Percentiles rank a stretch among this genome's conserved stretches.
Conservation (phyloP, 148 eudicot species). For the Amaranthus palmeri region DNA sequence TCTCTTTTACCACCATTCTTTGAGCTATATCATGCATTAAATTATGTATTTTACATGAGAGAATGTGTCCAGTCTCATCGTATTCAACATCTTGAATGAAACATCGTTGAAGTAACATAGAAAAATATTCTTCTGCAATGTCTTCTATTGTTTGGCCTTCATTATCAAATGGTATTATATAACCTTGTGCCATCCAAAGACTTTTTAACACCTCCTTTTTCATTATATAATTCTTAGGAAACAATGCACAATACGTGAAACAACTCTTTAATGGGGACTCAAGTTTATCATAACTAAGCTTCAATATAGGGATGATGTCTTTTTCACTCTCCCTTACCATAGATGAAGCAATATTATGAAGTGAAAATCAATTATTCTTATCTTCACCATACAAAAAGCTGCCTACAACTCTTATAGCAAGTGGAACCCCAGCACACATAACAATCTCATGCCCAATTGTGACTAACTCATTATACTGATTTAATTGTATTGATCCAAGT, state of each 20-base stretch:
- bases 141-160: background rate
- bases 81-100: background rate
- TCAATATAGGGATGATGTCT: background rate
- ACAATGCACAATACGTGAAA: constrained; percentile 21
- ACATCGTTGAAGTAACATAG: background rate
- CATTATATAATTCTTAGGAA: background rate
- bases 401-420: background rate
- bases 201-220: background rate
- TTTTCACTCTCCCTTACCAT: no score
- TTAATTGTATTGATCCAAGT: no score
- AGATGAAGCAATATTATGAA: no score
- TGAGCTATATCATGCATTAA: background rate
- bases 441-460: background rate
- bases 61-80: background rate
- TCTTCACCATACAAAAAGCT: background rate
- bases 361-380: background rate
- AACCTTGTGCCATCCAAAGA: constrained; percentile 4
- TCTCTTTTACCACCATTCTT: background rate
- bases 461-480: no score
- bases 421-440: background rate
- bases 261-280: constrained; percentile 24
- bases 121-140: background rate
- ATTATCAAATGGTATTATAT: background rate
- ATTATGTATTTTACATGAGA: background rate
- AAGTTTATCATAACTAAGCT: constrained; percentile 26